A percentile compares a stretch with the other conserved stretches of the same genome.
Conservation (phyloP, 2,329 filamentous ascomycete genomes). For the Alternaria rosae region DNA sequence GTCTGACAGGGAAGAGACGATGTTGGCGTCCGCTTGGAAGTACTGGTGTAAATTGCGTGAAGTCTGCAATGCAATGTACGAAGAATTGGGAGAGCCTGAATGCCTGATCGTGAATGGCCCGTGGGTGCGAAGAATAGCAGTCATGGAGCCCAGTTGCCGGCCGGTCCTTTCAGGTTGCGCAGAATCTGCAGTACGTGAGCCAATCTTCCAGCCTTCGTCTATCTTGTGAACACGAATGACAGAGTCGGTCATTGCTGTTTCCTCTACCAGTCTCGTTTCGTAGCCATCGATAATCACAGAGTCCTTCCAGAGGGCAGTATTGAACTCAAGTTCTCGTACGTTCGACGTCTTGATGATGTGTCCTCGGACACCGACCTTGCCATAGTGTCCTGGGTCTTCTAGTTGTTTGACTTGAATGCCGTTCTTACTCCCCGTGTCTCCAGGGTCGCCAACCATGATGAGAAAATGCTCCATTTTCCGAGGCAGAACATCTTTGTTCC, state of each 20-base stretch:
- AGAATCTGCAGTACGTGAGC: neutral
- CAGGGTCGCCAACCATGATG: slow-evolving; percentile 60
- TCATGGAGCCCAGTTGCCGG: slow-evolving; percentile 61
- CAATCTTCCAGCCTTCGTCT: slow-evolving; percentile 12
- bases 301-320: slow-evolving; percentile 23
- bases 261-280: slow-evolving; percentile 16
- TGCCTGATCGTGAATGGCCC: slow-evolving; percentile 56
- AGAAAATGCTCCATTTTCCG: slow-evolving; percentile 51
- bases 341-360: slow-evolving; percentile 44
- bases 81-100: slow-evolving; percentile 34
- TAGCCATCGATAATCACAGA: slow-evolving; percentile 34
- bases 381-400: slow-evolving; percentile 59
- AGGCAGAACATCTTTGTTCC: slow-evolving; percentile 22
- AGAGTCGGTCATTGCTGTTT: neutral
- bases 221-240: neutral
- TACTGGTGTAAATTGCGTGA: slow-evolving; percentile 67
- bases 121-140: slow-evolving; percentile 60
- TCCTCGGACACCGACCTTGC: slow-evolving; percentile 55
- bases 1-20: slow-evolving; percentile 33
- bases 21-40: slow-evolving; percentile 60
- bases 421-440: slow-evolving; percentile 60
- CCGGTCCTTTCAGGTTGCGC: slow-evolving; percentile 47
- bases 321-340: slow-evolving; percentile 40
- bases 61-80: slow-evolving; percentile 59
- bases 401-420: slow-evolving; percentile 61